Evolutionary conservation across 352 stramenopile genomes (phyloP).

Genomic region (Pythium rishiriense): DNA sequence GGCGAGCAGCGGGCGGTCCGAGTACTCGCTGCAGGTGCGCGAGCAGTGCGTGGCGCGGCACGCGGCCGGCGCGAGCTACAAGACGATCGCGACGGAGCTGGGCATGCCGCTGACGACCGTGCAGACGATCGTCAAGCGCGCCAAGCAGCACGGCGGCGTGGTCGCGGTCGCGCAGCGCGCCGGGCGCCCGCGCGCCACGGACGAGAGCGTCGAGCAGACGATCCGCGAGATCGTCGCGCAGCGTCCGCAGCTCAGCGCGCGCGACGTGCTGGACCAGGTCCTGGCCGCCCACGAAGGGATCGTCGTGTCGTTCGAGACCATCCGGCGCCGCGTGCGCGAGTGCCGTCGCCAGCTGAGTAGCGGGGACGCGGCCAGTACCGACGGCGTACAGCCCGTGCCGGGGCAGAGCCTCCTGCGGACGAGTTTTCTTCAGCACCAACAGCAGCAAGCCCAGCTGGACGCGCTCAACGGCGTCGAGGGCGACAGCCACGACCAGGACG

Average conservation of each 20-base stretch:
- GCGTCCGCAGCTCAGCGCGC: slow-evolving; percentile 27
- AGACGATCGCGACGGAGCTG: slow-evolving; percentile 33
- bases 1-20: background rate
- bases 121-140: slow-evolving; percentile 39
- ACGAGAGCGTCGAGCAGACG: slow-evolving; percentile 31
- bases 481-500: background rate
- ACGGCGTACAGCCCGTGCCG: too few relatives aligned
- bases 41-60: slow-evolving; percentile 28
- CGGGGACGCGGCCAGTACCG: background rate
- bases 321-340: slow-evolving; percentile 38
- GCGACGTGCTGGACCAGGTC: slow-evolving; percentile 32
- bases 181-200: slow-evolving; percentile 34
- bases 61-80: slow-evolving; percentile 24
- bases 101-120: slow-evolving; percentile 34
- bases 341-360: slow-evolving; percentile 27
- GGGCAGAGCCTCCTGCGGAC: background rate
- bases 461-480: background rate
- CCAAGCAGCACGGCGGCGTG: slow-evolving; percentile 31
- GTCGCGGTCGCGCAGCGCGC: slow-evolving; percentile 24
- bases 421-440: background rate
- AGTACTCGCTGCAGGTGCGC: slow-evolving; percentile 33
- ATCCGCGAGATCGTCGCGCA: slow-evolving; percentile 30
- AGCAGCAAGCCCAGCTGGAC: slow-evolving; percentile 8
- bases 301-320: slow-evolving; percentile 42
- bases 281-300: slow-evolving; percentile 19